Evolutionary conservation across 768 basidiomycete genomes (phyloP).

Genomic region (Grammothele lineata): DNA sequence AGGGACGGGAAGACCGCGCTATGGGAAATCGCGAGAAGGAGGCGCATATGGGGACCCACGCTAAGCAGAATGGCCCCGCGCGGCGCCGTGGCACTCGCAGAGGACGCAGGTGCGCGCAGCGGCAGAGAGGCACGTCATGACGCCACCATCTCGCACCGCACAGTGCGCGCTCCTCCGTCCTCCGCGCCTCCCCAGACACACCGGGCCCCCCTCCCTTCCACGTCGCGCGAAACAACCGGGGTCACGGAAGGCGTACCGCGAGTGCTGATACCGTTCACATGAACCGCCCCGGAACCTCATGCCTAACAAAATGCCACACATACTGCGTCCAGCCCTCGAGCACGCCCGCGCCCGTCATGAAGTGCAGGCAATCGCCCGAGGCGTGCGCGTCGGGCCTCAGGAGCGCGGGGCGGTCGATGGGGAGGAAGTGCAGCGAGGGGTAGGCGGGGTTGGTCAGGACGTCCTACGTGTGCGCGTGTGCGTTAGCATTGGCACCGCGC

Average conservation of each 20-base stretch:
- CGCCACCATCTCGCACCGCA: no score
- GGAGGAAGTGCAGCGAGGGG: conserved; percentile 53
- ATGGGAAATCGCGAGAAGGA: no score
- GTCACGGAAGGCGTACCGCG: no score
- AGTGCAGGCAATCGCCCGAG: conserved; percentile 42
- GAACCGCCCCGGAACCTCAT: conserved; percentile 28
- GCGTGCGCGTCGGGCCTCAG: conserved; percentile 61
- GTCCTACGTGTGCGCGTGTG: conserved; percentile 25
- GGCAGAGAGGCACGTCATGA: no score
- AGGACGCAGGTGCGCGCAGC: no score
- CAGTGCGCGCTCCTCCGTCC: neutral
- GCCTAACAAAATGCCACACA: conserved; percentile 44
- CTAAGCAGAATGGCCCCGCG: no score
- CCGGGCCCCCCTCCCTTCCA: no score
- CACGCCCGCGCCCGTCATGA: conserved; percentile 43
- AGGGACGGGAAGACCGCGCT: no score
- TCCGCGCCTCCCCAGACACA: neutral
- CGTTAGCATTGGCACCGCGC: neutral
- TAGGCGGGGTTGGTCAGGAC: conserved; percentile 38
- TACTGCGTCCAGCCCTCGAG: conserved; percentile 51
- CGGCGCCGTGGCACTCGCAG: no score
- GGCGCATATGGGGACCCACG: no score
- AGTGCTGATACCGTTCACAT: no score
- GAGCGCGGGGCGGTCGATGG: conserved; percentile 57
- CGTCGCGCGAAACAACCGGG: no score